A percentile compares a stretch with the other conserved stretches of the same genome.
These are phyloP conservation scores for Vanrija humicola DNA, from an alignment of 1,284 basidiomycete species.

Conservation along the genomic window DNA sequence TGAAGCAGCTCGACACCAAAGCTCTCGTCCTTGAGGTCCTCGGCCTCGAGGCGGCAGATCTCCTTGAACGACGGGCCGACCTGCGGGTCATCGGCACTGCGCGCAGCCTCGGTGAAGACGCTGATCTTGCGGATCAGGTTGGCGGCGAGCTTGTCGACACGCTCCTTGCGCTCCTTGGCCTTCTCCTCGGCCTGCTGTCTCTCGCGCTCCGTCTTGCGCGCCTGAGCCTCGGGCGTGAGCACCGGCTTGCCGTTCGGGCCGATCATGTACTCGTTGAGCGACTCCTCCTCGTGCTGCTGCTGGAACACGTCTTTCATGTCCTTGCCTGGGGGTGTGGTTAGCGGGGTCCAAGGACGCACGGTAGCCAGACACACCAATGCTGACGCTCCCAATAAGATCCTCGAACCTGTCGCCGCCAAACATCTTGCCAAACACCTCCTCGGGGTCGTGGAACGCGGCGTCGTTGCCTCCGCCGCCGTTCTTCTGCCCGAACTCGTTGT, in stretches of 20 bases:
- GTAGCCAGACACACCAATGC: conserved; percentile 40
- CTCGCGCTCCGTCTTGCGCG: conserved; percentile 63
- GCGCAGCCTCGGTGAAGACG: conserved; percentile 87
- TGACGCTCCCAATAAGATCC: conserved; percentile 53
- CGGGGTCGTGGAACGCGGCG: conserved; percentile 57
- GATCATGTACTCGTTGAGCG: conserved; percentile 28
- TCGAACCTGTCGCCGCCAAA: conserved; percentile 61
- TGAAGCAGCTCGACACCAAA: conserved; percentile 91
- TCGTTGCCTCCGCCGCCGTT: conserved; percentile 43
- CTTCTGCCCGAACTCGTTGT: conserved; percentile 71
- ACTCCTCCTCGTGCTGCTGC: conserved; percentile 72
- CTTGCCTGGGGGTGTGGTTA: conserved; percentile 59
- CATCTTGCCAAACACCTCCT: conserved; percentile 89
- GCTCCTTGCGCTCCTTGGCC: conserved; percentile 70
- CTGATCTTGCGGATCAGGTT: conserved; percentile 82
- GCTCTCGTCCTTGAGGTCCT: conserved; percentile 81
- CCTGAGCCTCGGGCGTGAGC: conserved; percentile 76
- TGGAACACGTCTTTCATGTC: conserved; percentile 99
- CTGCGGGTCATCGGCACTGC: conserved; percentile 61
- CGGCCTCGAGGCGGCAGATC: conserved; percentile 76
- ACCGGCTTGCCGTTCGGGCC: conserved; percentile 51
- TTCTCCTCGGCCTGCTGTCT: conserved; percentile 73
- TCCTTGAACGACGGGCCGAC: conserved; percentile 56
- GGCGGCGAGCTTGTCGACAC: conserved; percentile 76
- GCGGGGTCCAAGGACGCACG: no score